phyloP scores from a whole-genome alignment of 164 flowering plant species.

The Kingdonia uniflora region DNA sequence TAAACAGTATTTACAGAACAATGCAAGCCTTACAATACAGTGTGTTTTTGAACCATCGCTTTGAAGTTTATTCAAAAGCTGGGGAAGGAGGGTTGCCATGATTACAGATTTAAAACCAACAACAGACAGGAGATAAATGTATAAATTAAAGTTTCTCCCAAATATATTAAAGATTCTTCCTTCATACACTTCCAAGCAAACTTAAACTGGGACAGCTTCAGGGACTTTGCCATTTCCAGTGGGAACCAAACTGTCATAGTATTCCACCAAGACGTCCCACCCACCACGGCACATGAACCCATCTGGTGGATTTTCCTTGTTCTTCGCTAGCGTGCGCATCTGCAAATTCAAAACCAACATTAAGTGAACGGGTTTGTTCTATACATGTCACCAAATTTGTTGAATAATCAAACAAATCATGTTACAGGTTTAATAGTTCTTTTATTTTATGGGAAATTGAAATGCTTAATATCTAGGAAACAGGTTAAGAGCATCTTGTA shows the following conservation, averaged over 20 bases:
- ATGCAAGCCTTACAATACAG: conserved; percentile 2
- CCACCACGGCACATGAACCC: conserved; percentile 99
- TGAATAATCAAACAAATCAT: no score
- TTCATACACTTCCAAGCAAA: conserved; percentile 16
- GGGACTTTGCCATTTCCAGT: conserved; percentile 40
- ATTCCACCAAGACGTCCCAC: conserved; percentile 83
- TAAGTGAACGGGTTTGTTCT: background rate
- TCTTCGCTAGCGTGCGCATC: conserved; percentile 92
- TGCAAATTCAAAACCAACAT: conserved; percentile 18
- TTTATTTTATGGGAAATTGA: no score
- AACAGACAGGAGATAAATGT: conserved; percentile 18
- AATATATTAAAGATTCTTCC: conserved; percentile 7
- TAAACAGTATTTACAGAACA: conserved; percentile 14
- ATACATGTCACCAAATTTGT: no score
- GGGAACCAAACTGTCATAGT: conserved; percentile 60
- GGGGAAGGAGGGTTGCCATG: conserved; percentile 8
- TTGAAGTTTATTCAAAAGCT: conserved; percentile 16
- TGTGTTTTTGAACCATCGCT: conserved; percentile 17
- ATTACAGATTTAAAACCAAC: background rate
- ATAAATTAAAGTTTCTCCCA: conserved; percentile 20
- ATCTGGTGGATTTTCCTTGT: conserved; percentile 76
- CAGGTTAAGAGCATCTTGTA: no score
- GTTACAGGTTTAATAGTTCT: no score
- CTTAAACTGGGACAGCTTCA: conserved; percentile 36
- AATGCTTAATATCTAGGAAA: no score